Evolutionary conservation across 1,284 basidiomycete genomes (phyloP).

Genomic region (Austroboletus niveus): DNA sequence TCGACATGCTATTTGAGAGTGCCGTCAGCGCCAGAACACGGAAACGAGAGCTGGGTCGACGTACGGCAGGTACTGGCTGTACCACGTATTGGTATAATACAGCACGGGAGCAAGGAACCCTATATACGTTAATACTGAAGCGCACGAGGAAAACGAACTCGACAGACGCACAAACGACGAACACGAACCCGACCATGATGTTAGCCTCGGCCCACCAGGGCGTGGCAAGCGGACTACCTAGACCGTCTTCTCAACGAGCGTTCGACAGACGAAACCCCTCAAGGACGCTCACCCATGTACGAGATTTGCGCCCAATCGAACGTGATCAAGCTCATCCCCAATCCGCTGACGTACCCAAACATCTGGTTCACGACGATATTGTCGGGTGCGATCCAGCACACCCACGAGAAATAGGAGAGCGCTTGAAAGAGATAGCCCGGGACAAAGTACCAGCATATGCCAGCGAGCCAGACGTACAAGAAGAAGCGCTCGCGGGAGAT

Average conservation of each 20-base stretch:
- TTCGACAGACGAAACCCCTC: background rate
- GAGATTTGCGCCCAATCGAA: constrained; percentile 70
- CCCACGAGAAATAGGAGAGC: constrained; percentile 64
- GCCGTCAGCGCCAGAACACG: background rate
- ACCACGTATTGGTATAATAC: constrained; percentile 65
- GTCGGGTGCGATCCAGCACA: constrained; percentile 81
- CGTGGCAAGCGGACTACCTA: constrained; percentile 54
- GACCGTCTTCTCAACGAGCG: background rate
- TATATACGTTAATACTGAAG: constrained; percentile 4
- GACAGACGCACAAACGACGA: constrained; percentile 55
- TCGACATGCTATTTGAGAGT: constrained; percentile 42
- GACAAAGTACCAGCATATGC: constrained; percentile 67
- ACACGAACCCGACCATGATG: constrained; percentile 73
- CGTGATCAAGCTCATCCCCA: constrained; percentile 70
- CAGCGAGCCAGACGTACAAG: constrained; percentile 52
- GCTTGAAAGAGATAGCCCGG: constrained; percentile 74
- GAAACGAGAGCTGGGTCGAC: background rate
- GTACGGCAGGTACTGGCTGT: constrained; percentile 54
- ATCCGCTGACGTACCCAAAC: constrained; percentile 74
- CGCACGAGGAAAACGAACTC: background rate
- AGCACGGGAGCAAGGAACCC: constrained; percentile 67
- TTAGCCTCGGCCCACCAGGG: constrained; percentile 84
- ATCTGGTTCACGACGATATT: constrained; percentile 66
- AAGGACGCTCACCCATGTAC: constrained; percentile 34
- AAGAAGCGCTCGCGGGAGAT: constrained; percentile 81